Conservation (phyloP, 495 filamentous ascomycete genomes). For the Xylaria sp. region DNA sequence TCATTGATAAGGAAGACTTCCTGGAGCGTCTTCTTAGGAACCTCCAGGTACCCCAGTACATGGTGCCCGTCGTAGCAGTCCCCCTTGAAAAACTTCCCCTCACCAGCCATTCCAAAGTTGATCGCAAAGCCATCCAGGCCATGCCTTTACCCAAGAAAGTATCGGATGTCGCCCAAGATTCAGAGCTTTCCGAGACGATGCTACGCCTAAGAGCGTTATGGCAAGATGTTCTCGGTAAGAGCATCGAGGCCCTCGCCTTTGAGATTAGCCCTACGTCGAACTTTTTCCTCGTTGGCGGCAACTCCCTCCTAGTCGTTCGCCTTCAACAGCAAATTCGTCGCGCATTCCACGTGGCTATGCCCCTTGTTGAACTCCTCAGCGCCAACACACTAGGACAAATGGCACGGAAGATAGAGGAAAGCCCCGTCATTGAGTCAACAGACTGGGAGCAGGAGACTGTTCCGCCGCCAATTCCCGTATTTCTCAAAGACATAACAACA, state of each 20-base stretch:
- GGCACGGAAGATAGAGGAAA: constrained; percentile 30
- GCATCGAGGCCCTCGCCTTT: constrained; percentile 1
- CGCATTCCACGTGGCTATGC: constrained; percentile 21
- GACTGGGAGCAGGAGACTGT: no score
- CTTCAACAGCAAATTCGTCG: constrained; percentile 35
- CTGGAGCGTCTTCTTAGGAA: constrained; percentile 2
- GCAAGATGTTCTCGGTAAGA: constrained; percentile 19
- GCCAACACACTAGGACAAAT: constrained; percentile 38
- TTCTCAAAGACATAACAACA: no score
- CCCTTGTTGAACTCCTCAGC: constrained; percentile 36
- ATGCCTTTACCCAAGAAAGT: constrained; percentile 37
- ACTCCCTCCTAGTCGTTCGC: constrained; percentile 41
- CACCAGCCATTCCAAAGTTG: constrained; percentile 12
- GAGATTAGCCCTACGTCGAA: constrained; percentile 27
- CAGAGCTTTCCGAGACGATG: constrained; percentile 14
- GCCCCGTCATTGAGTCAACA: no score
- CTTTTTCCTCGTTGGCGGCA: constrained; percentile 49
- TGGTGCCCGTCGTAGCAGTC: constrained; percentile 23
- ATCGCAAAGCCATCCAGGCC: constrained; percentile 40
- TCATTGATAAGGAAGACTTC: constrained; percentile 8
- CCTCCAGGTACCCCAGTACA: constrained; percentile 28
- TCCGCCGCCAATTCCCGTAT: no score
- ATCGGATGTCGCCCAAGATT: background rate
- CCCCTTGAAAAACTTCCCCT: constrained; percentile 21
- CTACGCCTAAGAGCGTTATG: constrained; percentile 16